Percentiles rank a stretch among this genome's conserved stretches.
Conservation (phyloP, 192 early-diverging fungal species). For the Cetraspora pellucida region DNA sequence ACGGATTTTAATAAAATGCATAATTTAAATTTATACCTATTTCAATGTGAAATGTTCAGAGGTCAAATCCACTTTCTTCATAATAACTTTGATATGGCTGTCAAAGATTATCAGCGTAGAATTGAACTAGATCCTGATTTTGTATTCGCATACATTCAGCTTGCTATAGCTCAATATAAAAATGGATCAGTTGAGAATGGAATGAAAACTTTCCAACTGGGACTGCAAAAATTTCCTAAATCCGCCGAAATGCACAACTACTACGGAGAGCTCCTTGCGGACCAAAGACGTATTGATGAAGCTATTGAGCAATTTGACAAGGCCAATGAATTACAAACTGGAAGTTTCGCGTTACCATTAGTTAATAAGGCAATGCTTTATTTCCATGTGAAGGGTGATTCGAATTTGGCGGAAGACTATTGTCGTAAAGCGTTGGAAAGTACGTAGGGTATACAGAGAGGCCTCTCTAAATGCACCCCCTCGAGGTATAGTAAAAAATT, state of each 20-base stretch:
- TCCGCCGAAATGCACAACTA: slow-evolving; percentile 95
- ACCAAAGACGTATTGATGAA: slow-evolving; percentile 81
- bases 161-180: slow-evolving; percentile 93
- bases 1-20: background rate
- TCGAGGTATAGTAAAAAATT: too few species aligned
- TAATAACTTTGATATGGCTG: slow-evolving; percentile 74
- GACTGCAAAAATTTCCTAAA: slow-evolving; percentile 73
- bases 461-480: too few species aligned
- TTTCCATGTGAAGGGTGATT: slow-evolving; percentile 79
- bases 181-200: slow-evolving; percentile 74
- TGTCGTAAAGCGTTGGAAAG: slow-evolving; percentile 78
- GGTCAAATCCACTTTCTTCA: slow-evolving; percentile 80
- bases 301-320: slow-evolving; percentile 87
- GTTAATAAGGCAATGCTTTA: slow-evolving; percentile 91
- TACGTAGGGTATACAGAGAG: slow-evolving; percentile 31
- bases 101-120: slow-evolving; percentile 82
- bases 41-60: slow-evolving; percentile 4
- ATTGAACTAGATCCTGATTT: slow-evolving; percentile 78
- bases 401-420: slow-evolving; percentile 71
- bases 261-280: slow-evolving; percentile 92
- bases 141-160: slow-evolving; percentile 92
- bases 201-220: slow-evolving; percentile 78
- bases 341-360: slow-evolving; percentile 87
- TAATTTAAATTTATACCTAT: too few species aligned
- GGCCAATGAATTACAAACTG: slow-evolving; percentile 77